Evolutionary conservation across 768 basidiomycete species (phyloP).

Genomic region (Erythrobasidium yunnanense): DNA sequence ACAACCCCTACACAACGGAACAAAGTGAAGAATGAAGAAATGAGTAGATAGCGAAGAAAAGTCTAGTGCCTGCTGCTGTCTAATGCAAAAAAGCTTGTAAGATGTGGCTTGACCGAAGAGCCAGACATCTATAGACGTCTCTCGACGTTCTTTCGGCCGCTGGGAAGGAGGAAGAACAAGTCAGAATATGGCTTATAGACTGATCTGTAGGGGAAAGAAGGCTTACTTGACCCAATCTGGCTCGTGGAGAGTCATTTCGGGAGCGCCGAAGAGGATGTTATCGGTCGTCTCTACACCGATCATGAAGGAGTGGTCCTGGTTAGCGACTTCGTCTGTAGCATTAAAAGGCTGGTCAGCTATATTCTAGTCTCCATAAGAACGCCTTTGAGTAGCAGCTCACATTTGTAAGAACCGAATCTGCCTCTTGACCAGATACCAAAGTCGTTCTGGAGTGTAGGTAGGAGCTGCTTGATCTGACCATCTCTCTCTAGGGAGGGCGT

Average conservation of each 20-base stretch:
- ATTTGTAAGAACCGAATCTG: conserved; percentile 38
- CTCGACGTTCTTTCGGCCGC: conserved; percentile 12
- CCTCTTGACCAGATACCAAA: conserved; percentile 42
- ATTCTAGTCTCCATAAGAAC: neutral
- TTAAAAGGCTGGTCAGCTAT: neutral
- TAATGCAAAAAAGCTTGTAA: no score
- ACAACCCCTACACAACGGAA: no score
- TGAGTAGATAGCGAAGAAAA: no score
- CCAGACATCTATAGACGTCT: conserved; percentile 1
- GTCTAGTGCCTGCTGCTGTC: no score
- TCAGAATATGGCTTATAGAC: neutral
- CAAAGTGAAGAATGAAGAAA: no score
- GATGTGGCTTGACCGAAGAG: no score
- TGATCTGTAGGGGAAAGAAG: neutral
- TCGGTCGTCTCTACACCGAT: conserved; percentile 43
- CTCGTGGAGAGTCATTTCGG: conserved; percentile 32
- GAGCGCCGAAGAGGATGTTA: conserved; percentile 27
- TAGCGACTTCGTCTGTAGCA: conserved; percentile 35
- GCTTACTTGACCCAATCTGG: conserved; percentile 40
- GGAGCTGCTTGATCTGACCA: conserved; percentile 40
- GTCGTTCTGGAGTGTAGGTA: conserved; percentile 41
- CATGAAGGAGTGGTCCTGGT: conserved; percentile 39
- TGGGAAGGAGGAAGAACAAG: neutral
- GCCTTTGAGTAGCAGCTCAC: no score
- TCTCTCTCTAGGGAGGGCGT: conserved; percentile 43